Evolutionary conservation across 108 stramenopile genomes (phyloP), one percentile per base, ranked within the genome.

Genomic region (Nannochloropsis salina): DNA sequence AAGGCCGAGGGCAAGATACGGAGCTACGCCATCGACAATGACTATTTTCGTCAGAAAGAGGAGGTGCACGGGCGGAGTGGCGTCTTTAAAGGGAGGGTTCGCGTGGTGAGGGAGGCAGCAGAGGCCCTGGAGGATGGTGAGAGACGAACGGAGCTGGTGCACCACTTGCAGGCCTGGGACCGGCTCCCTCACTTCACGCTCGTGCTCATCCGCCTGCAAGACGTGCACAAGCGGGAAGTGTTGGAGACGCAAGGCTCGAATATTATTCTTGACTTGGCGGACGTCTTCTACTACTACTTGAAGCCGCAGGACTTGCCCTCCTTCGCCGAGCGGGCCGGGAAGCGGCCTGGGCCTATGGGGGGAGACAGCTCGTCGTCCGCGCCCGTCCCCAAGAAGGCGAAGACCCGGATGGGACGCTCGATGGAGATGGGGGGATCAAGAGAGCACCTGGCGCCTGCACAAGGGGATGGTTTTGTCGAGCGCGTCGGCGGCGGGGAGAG

Each of bases 101-200:
- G 61, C 20, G 61, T 74, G 8, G 61, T 74, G 8, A n/a, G n/a
- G 61, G n/a, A 15, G 61, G 61, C 61, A n/a, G 61, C 15, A n/a
- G n/a, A 74, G 61, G 61, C 61, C 61, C n/a, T 74, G 61, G 61
- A 74, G 61, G 61, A 74, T n/a, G 61, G 4, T 74, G 61, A 74
- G n/a, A 15, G 61, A 15, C 61, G 61, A 3, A 74, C 61, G 8
- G 20, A 74, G 61, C 61, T 74, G 61, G 1, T 74, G 61, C 61
- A 74, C 20, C 61, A 74, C 61, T n/a, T 74, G n/a, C 61, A 74
- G n/a, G 20, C 15, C 15, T 74, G 61, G 61, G 6, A 74, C 61
- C 20, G n/a, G 61, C 61, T 74, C 61, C 61, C 61, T 6, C 61
- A 74, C 61, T 74, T 74, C 6, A 74, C 61, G 15, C n/a, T 15